Conservation (phyloP, 352 stramenopile species). For the Globisporangium apiculatum region DNA sequence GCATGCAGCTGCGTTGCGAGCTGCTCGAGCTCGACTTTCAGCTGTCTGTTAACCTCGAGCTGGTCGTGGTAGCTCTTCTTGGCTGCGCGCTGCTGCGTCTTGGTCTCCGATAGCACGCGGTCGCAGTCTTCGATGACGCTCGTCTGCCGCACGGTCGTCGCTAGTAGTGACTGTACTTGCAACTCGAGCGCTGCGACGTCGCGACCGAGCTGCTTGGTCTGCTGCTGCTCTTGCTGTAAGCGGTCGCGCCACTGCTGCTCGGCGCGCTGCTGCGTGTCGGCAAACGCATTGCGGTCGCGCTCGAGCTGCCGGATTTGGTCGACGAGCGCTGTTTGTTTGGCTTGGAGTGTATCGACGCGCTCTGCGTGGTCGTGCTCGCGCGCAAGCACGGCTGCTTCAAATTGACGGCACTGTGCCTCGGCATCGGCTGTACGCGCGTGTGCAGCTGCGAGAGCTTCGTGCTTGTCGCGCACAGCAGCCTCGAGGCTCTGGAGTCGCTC, state of each 20-base stretch:
- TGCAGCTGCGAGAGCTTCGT: slow-evolving; percentile 15
- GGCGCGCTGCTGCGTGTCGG: slow-evolving; percentile 13
- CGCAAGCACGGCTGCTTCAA: slow-evolving; percentile 25
- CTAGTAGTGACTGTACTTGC: slow-evolving; percentile 42
- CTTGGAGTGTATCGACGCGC: slow-evolving; percentile 13
- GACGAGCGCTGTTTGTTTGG: slow-evolving; percentile 18
- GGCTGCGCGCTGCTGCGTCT: slow-evolving; percentile 25
- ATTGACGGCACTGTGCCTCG: slow-evolving; percentile 31
- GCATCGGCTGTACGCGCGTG: slow-evolving; percentile 12
- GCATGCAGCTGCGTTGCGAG: slow-evolving; percentile 29
- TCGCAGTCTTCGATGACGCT: slow-evolving; percentile 74
- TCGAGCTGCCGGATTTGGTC: slow-evolving; percentile 33
- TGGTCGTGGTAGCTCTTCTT: slow-evolving; percentile 40
- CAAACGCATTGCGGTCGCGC: slow-evolving; percentile 17
- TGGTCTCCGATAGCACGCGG: slow-evolving; percentile 37
- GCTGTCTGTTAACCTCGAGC: slow-evolving; percentile 19
- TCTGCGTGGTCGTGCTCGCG: slow-evolving; percentile 26
- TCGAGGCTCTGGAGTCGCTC: slow-evolving; percentile 38
- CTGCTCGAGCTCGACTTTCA: slow-evolving; percentile 25
- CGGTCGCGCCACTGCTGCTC: slow-evolving; percentile 34
- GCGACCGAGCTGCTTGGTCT: slow-evolving; percentile 21
- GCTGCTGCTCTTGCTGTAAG: slow-evolving; percentile 14
- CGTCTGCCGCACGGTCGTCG: slow-evolving; percentile 58
- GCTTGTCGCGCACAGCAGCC: slow-evolving; percentile 22
- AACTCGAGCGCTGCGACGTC: slow-evolving; percentile 28